Evolutionary conservation across 805 yeast genomes (phyloP), one percentile per base, ranked within the genome.

Genomic region (Cyberlindnera saturnus): DNA sequence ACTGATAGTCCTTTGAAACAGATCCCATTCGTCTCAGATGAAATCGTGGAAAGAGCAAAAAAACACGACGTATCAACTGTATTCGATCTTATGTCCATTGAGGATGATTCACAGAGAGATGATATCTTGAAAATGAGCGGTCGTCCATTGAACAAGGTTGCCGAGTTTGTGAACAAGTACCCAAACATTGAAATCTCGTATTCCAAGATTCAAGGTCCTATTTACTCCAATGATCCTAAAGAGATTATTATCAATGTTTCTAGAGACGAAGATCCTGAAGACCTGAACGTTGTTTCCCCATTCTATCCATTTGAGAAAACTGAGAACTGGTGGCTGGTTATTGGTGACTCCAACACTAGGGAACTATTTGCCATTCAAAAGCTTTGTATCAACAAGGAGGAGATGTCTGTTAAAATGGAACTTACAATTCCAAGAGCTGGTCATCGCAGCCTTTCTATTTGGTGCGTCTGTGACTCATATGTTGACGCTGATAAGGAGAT

Each of bases 381-480:
- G 58, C 69, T 84, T 1, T 60, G 73, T 0, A 64, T 86, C 3
- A 58, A 67, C 9, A 70, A 74, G 47, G 80, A 80, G 47, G 59
- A 61, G 1, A 86, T 82, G 56, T 56, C 61, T 4, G 69, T 82
- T 14, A 66, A 65, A 6, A 49, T 91, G 36, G 74, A 72, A 23
- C 76, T 86, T 46, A 66, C 77, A 0, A 55, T 87, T 9, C 80
- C 86, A 0, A 70, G 64, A 4, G 60, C 75, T 4, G 96, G 96
- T 0, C 59, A 67, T 5, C 85, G 82, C 43, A 58, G 71, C 15
- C 62, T 90, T 20, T 75, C 81, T 0, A 66, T 88, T 1, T 90
- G 95, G 95, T 81, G 91, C 56, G 76, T 90, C 59, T 85, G 96
- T 64, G 97, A 90, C 56, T 82, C 95, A 0, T 91, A 90, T 55